Conservation (phyloP, 805 yeast genomes). For the Wickerhamomyces bovis region DNA sequence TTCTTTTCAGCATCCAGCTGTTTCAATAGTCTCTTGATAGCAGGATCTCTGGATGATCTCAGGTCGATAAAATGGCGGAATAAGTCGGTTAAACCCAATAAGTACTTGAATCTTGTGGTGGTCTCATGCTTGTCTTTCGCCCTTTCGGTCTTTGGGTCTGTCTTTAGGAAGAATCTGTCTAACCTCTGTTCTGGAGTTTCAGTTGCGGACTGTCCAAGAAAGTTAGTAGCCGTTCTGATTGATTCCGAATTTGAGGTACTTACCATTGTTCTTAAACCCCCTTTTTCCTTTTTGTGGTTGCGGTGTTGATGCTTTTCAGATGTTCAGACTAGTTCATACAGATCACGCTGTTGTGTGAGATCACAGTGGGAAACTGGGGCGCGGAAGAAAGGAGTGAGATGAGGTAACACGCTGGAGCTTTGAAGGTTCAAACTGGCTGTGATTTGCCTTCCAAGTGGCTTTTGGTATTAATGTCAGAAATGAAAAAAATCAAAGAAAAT, state of each 20-base stretch:
- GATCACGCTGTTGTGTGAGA: not conserved
- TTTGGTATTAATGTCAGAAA: not conserved
- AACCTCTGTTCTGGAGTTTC: constrained; percentile 36
- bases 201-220: not conserved
- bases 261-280: not conserved
- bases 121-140: constrained; percentile 58
- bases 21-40: constrained; percentile 54
- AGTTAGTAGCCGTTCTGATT: not conserved
- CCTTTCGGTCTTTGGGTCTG: constrained; percentile 54
- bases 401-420: not conserved
- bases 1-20: constrained; percentile 48
- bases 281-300: not conserved
- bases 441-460: not conserved
- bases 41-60: constrained; percentile 72
- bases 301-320: not conserved
- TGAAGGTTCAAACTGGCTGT: not conserved
- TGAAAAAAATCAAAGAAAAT: not conserved
- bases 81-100: constrained; percentile 75
- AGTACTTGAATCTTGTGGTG: constrained; percentile 71
- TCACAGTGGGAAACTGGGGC: not conserved
- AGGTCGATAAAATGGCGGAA: constrained; percentile 85
- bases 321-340: not conserved
- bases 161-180: constrained; percentile 41
- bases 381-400: not conserved
- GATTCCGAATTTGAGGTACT: not conserved